Percentiles rank a stretch among this genome's conserved stretches.
Evolutionary conservation across 2,329 filamentous ascomycete species (phyloP).

Genomic region (Epichloe festucae): DNA sequence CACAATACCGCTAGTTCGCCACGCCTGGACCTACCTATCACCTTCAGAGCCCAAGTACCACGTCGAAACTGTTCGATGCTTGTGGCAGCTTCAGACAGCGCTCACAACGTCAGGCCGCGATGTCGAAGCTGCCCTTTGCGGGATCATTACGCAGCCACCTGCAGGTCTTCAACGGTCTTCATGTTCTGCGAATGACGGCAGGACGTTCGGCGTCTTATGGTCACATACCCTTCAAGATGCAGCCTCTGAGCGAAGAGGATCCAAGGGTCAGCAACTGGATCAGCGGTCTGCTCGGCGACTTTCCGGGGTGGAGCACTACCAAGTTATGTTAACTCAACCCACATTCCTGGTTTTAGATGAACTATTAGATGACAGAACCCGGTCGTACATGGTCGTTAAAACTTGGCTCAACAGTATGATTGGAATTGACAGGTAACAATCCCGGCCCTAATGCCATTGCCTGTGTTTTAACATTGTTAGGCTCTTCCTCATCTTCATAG

Average conservation of each 20-base stretch:
- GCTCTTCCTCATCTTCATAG: slow-evolving; percentile 47
- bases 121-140: slow-evolving; percentile 66
- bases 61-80: slow-evolving; percentile 74
- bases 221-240: slow-evolving; percentile 60
- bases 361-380: slow-evolving; percentile 57
- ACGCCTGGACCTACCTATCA: slow-evolving; percentile 70
- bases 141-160: slow-evolving; percentile 39
- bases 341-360: slow-evolving; percentile 72
- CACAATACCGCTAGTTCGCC: slow-evolving; percentile 53
- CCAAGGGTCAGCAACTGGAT: slow-evolving; percentile 29
- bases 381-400: slow-evolving; percentile 63
- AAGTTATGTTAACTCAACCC: slow-evolving; percentile 66
- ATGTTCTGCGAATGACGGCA: slow-evolving; percentile 42
- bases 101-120: slow-evolving; percentile 55
- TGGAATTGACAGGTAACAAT: slow-evolving; percentile 47
- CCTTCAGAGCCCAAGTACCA: slow-evolving; percentile 83
- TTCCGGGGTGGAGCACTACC: slow-evolving; percentile 48
- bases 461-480: slow-evolving; percentile 21
- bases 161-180: background rate
- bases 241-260: slow-evolving; percentile 36
- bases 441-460: background rate
- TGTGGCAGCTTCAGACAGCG: slow-evolving; percentile 74
- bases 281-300: slow-evolving; percentile 26
- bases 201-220: slow-evolving; percentile 68
- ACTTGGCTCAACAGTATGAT: slow-evolving; percentile 64